A percentile compares a stretch with the other conserved stretches of the same genome.
phyloP scores from a whole-genome alignment of 2,329 filamentous ascomycete genomes.

The Parascedosporium putredinis region DNA sequence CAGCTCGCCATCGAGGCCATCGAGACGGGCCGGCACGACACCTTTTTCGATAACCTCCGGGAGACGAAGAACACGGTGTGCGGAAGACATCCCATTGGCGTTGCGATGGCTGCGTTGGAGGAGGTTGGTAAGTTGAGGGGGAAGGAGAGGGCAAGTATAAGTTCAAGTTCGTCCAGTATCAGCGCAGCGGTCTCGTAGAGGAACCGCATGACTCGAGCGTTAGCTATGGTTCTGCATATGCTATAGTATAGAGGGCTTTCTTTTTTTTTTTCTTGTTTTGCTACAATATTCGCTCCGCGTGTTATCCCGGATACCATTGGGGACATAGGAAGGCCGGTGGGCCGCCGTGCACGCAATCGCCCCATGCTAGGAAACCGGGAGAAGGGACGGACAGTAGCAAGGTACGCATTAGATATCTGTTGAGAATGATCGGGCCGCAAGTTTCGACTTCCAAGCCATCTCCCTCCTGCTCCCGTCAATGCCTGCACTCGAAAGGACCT shows the following conservation, averaged over 20 bases:
- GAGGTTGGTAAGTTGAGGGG: slow-evolving; percentile 33
- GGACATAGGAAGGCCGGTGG: too few relatives aligned
- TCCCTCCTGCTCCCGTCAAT: neutral
- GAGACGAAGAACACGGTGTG: slow-evolving; percentile 86
- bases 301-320: too few relatives aligned
- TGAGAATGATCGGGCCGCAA: too few relatives aligned
- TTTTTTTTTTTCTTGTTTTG: neutral
- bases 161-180: slow-evolving; percentile 78
- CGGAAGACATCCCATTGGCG: slow-evolving; percentile 86
- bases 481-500: too few relatives aligned
- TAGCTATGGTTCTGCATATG: slow-evolving; percentile 90
- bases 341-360: too few relatives aligned
- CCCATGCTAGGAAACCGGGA: too few relatives aligned
- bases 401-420: too few relatives aligned
- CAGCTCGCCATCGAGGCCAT: slow-evolving; percentile 76
- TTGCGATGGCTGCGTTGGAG: slow-evolving; percentile 83
- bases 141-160: slow-evolving; percentile 31
- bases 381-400: too few relatives aligned
- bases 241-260: slow-evolving; percentile 43
- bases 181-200: slow-evolving; percentile 69
- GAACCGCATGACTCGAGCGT: slow-evolving; percentile 69
- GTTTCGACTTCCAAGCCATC: too few relatives aligned
- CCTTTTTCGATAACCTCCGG: slow-evolving; percentile 58
- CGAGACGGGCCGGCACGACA: slow-evolving; percentile 59
- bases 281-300: too few relatives aligned